Evolutionary conservation across 2,329 filamentous ascomycete species (phyloP), one percentile per base, ranked within the genome.

Genomic region (Xylaria sp.): DNA sequence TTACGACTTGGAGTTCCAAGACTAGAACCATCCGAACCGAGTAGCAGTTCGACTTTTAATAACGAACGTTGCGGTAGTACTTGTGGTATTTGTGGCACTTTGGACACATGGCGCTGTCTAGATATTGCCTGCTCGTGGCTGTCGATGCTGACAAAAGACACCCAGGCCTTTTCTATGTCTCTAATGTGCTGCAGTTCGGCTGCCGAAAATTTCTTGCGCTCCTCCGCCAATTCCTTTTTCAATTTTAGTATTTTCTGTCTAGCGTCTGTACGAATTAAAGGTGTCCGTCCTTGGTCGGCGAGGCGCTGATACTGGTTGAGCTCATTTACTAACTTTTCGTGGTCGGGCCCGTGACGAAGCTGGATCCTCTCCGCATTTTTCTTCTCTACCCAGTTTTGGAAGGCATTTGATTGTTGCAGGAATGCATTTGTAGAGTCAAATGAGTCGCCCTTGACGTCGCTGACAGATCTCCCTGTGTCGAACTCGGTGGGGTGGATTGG

Each of bases 21-120:
- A n/a, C 21, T 31, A 13, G 66, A 65, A 7, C 65, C 66, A 35
- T 70, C 67, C 21, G 61, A 62, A 11, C 67, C 69, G 8, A 71
- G 49, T 11, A 72, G 33, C 8, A 46, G 47, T 43, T 67, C 63
- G 15, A 62, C 60, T 52, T 46, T 69, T 25, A 64, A 65, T 8
- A 62, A 21, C 23, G 59, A n/a, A 33, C 35, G 38, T 15, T 51
- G 38, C 2, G 38, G 21, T n/a, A 44, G 44, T 44, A 8, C 25
- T 51, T 17, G 29, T 11, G 35, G 40, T 13, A 31, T 10, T 21
- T 33, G 19, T 19, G 40, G 37, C 9, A 25, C 10, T 9, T 33
- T 6, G 4, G 46, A 33, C 5, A 52, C 38, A 10, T 60, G 59
- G 17, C 47, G 65, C 9, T 62, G 62, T 19, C 56, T 41, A 7